Conservation (phyloP, 2,329 filamentous ascomycete genomes). For the Cordyceps javanica region DNA sequence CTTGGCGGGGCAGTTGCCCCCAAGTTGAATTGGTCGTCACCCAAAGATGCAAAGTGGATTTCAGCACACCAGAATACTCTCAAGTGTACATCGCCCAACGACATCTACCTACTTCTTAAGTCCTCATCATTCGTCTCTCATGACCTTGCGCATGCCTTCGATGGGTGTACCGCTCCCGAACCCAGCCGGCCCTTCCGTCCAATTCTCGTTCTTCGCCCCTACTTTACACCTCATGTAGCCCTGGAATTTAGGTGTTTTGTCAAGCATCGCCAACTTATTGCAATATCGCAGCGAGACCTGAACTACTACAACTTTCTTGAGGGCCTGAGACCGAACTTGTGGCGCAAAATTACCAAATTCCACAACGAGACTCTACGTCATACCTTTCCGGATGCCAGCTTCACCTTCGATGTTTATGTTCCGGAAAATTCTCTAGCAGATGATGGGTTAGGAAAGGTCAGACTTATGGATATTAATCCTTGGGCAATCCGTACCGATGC, state of each 20-base stretch:
- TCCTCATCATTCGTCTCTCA: conserved; percentile 92
- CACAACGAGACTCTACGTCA: conserved; percentile 68
- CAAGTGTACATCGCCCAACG: conserved; percentile 81
- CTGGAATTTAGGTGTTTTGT: conserved; percentile 97
- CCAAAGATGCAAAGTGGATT: conserved; percentile 95
- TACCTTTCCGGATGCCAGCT: conserved; percentile 77
- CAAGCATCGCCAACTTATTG: conserved; percentile 71
- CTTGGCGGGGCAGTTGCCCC: conserved; percentile 82
- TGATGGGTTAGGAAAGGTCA: conserved; percentile 64
- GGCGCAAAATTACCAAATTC: conserved; percentile 65
- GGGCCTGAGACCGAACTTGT: conserved; percentile 57
- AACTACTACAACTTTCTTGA: conserved; percentile 83
- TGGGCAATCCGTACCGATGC: conserved; percentile 89
- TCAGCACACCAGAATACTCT: conserved; percentile 77
- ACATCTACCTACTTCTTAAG: conserved; percentile 90
- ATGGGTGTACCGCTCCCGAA: conserved; percentile 49
- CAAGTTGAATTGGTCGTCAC: conserved; percentile 96
- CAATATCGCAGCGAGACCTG: conserved; percentile 80
- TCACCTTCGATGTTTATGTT: conserved; percentile 89
- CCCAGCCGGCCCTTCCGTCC: conserved; percentile 54
- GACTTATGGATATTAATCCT: conserved; percentile 90
- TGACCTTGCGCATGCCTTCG: conserved; percentile 88
- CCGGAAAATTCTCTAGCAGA: conserved; percentile 54
- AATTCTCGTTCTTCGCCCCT: conserved; percentile 79
- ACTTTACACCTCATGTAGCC: conserved; percentile 80